Base-by-base conservation (phyloP, 2,329 filamentous ascomycete genomes). In the Xenoacremonium recifei region DNA sequence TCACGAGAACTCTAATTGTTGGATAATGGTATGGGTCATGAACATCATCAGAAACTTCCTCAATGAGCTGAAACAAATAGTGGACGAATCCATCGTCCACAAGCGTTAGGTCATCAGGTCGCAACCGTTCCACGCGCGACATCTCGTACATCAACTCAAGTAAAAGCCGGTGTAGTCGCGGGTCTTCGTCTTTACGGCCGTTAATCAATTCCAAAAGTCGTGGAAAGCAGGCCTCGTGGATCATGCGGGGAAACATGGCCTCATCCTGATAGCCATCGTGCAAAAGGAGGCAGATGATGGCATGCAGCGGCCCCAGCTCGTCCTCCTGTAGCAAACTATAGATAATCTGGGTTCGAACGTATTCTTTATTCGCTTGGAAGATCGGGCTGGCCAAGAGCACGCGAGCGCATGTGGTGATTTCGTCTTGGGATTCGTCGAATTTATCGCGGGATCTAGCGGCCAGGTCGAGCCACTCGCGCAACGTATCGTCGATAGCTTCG, bases 11-110 rank as follows among this genome's bases (percentile, higher is more conserved):
- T 50, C 91, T 82, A 59, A 99, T 96, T 34, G 96, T 85, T 5
- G 89, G 87, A 63, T 96, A 97, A 63, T 97, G 92, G 63, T 96
- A 99, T 1, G 92, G 92, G 64, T 97, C 93, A 53, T 89, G 81
- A 17, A 80, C 84, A 65, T 97, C 92, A 62, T 92, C 83, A 6
- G 89, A 93, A 5, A 92, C 75, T 48, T 87, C 79, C 67, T 97
- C 92, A 58, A 96, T 92, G 42, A 96, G 83, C 51, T 85, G 78
- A 58, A 97, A 90, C 9, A 99, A 79, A 59, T 88, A 86, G 25
- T 80, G 76, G 45, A 97, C 77, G 64, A 99, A 96, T 37, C 77
- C 77, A 60, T 99, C 93, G 52, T 85, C 77, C 21, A 85, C 86
- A 42, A 80, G 88, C 68, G 79, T 58, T 51, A 99, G 69, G 62